These are phyloP conservation scores for Phlyctochytrium arcticum DNA, from an alignment of 192 early-diverging fungal species.

Conservation along the genomic window DNA sequence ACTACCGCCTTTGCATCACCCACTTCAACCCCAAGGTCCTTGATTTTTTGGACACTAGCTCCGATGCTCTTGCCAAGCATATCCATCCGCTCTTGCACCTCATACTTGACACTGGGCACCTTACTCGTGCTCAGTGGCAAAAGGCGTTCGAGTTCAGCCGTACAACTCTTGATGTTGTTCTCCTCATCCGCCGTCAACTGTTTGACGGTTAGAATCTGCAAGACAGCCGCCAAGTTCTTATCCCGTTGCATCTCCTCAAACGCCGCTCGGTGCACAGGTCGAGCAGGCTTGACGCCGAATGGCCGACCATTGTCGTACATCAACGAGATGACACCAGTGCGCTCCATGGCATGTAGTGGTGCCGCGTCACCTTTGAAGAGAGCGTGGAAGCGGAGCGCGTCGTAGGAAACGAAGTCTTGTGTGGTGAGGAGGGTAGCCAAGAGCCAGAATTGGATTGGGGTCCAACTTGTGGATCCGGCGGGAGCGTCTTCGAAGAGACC, in stretches of 20 bases:
- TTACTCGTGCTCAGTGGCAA: not conserved
- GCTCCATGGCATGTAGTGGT: conserved; percentile 81
- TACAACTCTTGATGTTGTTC: conserved; percentile 28
- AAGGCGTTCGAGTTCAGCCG: conserved; percentile 34
- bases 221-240: conserved; percentile 65
- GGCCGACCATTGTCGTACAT: conserved; percentile 75
- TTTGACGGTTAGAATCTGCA: conserved; percentile 58
- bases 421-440: conserved; percentile 68
- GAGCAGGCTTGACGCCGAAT: conserved; percentile 68
- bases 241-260: conserved; percentile 75
- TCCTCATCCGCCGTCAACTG: conserved; percentile 29
- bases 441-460: conserved; percentile 87
- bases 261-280: conserved; percentile 77
- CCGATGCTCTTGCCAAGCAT: conserved; percentile 27
- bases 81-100: conserved; percentile 21
- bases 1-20: conserved; percentile 31
- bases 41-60: conserved; percentile 22
- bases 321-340: conserved; percentile 82
- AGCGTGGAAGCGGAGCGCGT: conserved; percentile 73
- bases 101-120: not conserved
- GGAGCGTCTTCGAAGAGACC: conserved; percentile 70
- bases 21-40: conserved; percentile 26
- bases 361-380: conserved; percentile 83
- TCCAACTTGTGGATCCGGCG: conserved; percentile 58
- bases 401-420: conserved; percentile 67